Conservation (phyloP, 768 basidiomycete genomes). For the Lenzites betulinus region DNA sequence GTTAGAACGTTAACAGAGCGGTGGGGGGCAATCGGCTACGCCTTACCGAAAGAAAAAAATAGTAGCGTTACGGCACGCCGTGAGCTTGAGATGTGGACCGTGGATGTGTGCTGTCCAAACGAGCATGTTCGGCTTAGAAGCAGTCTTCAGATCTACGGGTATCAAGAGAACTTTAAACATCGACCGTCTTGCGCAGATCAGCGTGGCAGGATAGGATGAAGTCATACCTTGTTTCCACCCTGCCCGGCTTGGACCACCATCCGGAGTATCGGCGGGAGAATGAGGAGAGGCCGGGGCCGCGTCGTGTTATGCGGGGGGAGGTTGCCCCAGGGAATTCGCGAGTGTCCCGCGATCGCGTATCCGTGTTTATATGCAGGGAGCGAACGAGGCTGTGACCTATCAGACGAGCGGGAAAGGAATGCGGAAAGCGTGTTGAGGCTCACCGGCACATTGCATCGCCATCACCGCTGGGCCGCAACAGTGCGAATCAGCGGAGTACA, state of each 20-base stretch:
- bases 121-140: conserved; percentile 3
- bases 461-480: conserved; percentile 12
- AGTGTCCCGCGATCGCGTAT: background rate
- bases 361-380: conserved; percentile 16
- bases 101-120: background rate
- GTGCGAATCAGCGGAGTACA: conserved; percentile 18
- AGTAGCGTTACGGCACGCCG: conserved; percentile 4
- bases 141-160: conserved; percentile 3
- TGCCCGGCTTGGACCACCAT: conserved; percentile 2
- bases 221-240: conserved; percentile 17
- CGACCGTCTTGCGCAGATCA: conserved; percentile 1
- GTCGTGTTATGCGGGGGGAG: conserved; percentile 1
- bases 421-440: conserved; percentile 16
- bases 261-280: conserved; percentile 10
- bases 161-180: background rate
- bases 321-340: conserved; percentile 17
- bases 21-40: background rate
- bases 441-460: conserved; percentile 21
- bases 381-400: conserved; percentile 7
- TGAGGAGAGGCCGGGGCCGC: background rate
- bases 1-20: background rate
- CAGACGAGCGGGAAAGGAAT: conserved; percentile 14
- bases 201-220: background rate
- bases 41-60: background rate
- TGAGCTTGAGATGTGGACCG: conserved; percentile 1